Evolutionary conservation across 805 yeast species (phyloP), one percentile per base, ranked within the genome.

Genomic region (Saccharomycopsis oosterbeekiorum): DNA sequence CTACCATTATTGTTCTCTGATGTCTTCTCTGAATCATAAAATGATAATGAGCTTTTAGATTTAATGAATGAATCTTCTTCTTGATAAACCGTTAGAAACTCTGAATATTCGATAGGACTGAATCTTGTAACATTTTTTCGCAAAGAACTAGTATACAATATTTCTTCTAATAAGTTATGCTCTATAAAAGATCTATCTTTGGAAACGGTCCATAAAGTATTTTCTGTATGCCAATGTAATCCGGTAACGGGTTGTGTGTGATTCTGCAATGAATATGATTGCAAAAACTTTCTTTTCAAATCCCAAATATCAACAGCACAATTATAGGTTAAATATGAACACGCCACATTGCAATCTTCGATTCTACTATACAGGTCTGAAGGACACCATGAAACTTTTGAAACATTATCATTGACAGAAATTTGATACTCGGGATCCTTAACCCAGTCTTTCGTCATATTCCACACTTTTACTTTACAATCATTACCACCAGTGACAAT

Each of bases 401-500:
- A 83, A 1, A 93, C 86, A 0, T 97, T 88, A 15, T 86, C 86
- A 9, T 94, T 84, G 0, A 96, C 83, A 65, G 81, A 79, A 14
- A 93, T 80, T 14, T 84, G 84, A 65, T 81, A 80, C 40, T 89
- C 93, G 0, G 97, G 96, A 17, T 50, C 56, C 70, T 55, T 78
- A 61, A 63, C 67, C 21, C 73, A 78, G 21, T 74, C 79, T 42
- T 70, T 74, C 0, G 74, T 66, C 79, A 83, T 74, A 67, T 81
- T 86, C 93, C 96, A 89, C 2, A 88, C 83, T 64, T 88, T 89
- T 41, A 88, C 77, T 71, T 84, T 85, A 59, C 87, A 86, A 72
- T 94, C 99, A 67, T 97, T 79, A 8, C 99, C 99, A 15, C 97
- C 97, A 21, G 97, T 89, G 4, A 86, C 85, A 21, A 94, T 80